Evolutionary conservation across 2,329 filamentous ascomycete species (phyloP).

Genomic region (Aspergillus thermomutatus): DNA sequence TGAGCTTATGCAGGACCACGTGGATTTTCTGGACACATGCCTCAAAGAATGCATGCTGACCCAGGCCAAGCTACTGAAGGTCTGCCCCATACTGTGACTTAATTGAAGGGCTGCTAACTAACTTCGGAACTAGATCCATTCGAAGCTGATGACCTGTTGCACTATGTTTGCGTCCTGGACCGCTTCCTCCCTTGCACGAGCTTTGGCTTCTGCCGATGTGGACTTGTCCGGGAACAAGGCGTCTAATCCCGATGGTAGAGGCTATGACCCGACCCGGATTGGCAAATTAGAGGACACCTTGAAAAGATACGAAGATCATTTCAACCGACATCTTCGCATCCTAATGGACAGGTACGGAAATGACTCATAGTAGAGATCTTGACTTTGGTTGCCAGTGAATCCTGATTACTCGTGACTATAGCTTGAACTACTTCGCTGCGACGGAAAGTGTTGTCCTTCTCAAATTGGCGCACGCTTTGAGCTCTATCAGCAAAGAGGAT

Average conservation of each 20-base stretch:
- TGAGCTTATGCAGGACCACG: slow-evolving; percentile 97
- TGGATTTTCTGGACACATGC: slow-evolving; percentile 96
- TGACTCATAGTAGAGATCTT: slow-evolving; percentile 2
- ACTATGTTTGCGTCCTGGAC: slow-evolving; percentile 91
- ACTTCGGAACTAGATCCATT: slow-evolving; percentile 71
- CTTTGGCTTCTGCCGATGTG: slow-evolving; percentile 78
- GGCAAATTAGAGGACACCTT: slow-evolving; percentile 82
- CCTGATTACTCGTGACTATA: slow-evolving; percentile 9
- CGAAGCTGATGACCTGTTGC: slow-evolving; percentile 94
- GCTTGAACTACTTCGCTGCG: slow-evolving; percentile 89
- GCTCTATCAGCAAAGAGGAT: slow-evolving; percentile 42
- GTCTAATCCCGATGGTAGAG: slow-evolving; percentile 33
- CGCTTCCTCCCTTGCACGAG: slow-evolving; percentile 71
- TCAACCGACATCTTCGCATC: slow-evolving; percentile 87
- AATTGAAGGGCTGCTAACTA: slow-evolving; percentile 1
- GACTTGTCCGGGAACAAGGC: slow-evolving; percentile 54
- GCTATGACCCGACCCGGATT: slow-evolving; percentile 59
- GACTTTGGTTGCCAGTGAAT: not conserved
- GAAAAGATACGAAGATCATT: slow-evolving; percentile 88
- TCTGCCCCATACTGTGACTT: slow-evolving; percentile 42
- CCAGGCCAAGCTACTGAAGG: slow-evolving; percentile 88
- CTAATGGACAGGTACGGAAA: slow-evolving; percentile 68
- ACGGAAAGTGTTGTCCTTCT: slow-evolving; percentile 94
- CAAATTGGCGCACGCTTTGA: slow-evolving; percentile 57
- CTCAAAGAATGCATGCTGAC: slow-evolving; percentile 99